These are phyloP conservation scores for Cicer cuneatum DNA, from an alignment of 306 rosid species.

Conservation along the genomic window DNA sequence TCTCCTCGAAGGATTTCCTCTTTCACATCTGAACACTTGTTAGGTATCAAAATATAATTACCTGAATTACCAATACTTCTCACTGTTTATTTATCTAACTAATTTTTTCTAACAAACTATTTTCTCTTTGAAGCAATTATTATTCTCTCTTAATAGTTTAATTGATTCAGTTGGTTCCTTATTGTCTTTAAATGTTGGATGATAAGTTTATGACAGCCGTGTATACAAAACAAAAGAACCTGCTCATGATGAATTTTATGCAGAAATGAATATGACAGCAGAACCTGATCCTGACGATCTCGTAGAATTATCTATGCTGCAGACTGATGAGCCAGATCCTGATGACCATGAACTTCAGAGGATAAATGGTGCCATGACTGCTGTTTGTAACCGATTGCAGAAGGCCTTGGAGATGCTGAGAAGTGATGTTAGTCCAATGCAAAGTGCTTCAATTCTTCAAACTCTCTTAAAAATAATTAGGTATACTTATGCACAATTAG, in stretches of 20 bases:
- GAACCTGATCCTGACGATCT: slow-evolving; percentile 66
- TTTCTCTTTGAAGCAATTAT: slow-evolving; percentile 2
- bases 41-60: slow-evolving; percentile 3
- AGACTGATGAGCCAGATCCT: slow-evolving; percentile 76
- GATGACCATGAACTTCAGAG: slow-evolving; percentile 85
- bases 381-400: slow-evolving; percentile 63
- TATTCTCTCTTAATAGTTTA: slow-evolving; percentile 6
- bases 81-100: background rate
- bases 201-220: slow-evolving; percentile 39
- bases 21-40: background rate
- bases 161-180: slow-evolving; percentile 40
- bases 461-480: slow-evolving; percentile 78
- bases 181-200: slow-evolving; percentile 26
- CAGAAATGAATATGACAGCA: slow-evolving; percentile 43
- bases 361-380: slow-evolving; percentile 71
- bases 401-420: slow-evolving; percentile 67
- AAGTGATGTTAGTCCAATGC: slow-evolving; percentile 64
- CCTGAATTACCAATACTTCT: background rate
- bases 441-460: slow-evolving; percentile 63
- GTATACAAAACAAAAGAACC: slow-evolving; percentile 38
- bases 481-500: slow-evolving; percentile 47
- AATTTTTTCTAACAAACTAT: background rate
- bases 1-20: slow-evolving; percentile 22
- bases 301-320: slow-evolving; percentile 51
- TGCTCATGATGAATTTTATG: slow-evolving; percentile 47